Base-by-base conservation (phyloP, 73 alveolate genomes). In the Paramecium octaurelia region DNA sequence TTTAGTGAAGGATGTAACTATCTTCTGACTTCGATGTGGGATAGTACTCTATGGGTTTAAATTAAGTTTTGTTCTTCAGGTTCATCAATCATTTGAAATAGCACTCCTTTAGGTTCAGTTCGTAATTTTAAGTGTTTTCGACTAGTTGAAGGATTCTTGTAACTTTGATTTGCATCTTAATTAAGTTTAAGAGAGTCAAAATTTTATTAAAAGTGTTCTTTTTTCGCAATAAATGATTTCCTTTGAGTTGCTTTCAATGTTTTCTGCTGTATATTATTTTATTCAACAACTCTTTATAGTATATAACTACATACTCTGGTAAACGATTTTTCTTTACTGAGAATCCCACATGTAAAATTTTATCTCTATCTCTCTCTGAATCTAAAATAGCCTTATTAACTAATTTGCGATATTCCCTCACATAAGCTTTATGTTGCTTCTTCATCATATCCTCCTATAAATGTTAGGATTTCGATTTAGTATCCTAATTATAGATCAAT, bases 301-400 rank as follows among this genome's bases (percentile, higher is more conserved):
- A 31, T 20, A 44, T 70, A n/a, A n/a, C n/a, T 44, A 58, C 14
- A 73, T 89, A 89, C 76, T 89, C 92, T 23, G 94, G 94, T n/a
- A 89, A 77, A 20, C 77, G 84, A 46, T 71, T 68, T 71, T 89
- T 89, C 75, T 71, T 89, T 4, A 83, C 94, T 18, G 90, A 70
- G 42, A 43, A 89, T 24, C 93, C 93, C 5, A 88, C 93, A 70
- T 88, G 93, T 20, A 76, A 69, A 43, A 88, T 69, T 18, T 88
- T 59, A 88, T 88, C 93, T 69, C 40, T 38, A 7, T 35, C 42
- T 9, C 27, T 38, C 14, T 77, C 90, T 77, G n/a, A 11, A 20
- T 59, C 44, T 29, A 18, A 2, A 44, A 88, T 21, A 21, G 54
- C 48, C 9, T 24, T 44, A 88, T 42, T 23, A 58, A 76, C 21